A percentile compares a stretch with the other conserved stretches of the same genome.
phyloP scores from a whole-genome alignment of 208 protist species.

The Angomonas ambiguus region DNA sequence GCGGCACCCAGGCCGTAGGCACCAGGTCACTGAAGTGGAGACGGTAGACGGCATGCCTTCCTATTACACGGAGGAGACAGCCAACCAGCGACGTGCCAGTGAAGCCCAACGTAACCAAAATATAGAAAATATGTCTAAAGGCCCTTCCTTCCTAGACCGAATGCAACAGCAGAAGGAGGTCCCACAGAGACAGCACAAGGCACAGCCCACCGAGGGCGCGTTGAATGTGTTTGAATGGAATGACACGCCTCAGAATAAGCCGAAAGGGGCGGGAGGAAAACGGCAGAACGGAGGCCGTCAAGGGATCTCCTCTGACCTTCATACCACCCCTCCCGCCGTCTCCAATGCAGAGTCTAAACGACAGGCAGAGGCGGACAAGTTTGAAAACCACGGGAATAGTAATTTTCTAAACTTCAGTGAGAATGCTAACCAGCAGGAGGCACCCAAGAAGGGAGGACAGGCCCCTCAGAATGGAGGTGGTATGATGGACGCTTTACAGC shows the following conservation, averaged over 20 bases:
- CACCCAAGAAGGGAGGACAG: neutral
- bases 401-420: slow-evolving; percentile 77
- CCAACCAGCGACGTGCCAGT: neutral
- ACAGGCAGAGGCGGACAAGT: slow-evolving; percentile 35
- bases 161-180: slow-evolving; percentile 27
- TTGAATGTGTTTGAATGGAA: slow-evolving; percentile 4
- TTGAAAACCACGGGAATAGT: slow-evolving; percentile 30
- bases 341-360: neutral
- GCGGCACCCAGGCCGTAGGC: slow-evolving; percentile 44
- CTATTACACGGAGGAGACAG: slow-evolving; percentile 16
- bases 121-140: slow-evolving; percentile 28
- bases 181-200: slow-evolving; percentile 8
- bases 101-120: slow-evolving; percentile 24
- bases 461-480: neutral
- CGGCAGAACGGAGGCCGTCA: neutral
- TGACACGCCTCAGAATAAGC: slow-evolving; percentile 4
- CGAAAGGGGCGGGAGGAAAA: neutral
- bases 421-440: neutral
- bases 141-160: slow-evolving; percentile 47
- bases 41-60: slow-evolving; percentile 22
- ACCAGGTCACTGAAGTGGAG: slow-evolving; percentile 52
- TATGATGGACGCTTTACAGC: neutral
- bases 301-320: neutral
- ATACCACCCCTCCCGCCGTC: neutral
- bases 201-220: slow-evolving; percentile 6